These are phyloP conservation scores for Coemansia sp. DNA, from an alignment of 371 early-diverging fungal genomes.

Conservation along the genomic window DNA sequence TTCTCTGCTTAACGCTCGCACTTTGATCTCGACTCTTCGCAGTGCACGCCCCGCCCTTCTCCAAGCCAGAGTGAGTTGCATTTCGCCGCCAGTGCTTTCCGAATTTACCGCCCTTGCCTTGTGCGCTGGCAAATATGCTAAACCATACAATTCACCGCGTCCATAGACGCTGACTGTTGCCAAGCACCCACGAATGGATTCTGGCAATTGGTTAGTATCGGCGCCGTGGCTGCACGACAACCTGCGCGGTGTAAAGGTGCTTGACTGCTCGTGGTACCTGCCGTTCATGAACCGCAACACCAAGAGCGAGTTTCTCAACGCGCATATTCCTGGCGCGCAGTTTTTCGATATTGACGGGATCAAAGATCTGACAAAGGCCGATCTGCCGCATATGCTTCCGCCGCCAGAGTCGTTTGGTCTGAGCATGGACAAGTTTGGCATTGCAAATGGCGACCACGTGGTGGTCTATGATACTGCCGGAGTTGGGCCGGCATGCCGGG, in stretches of 20 bases:
- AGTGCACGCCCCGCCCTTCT: no score
- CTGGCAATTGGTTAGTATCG: slow-evolving; percentile 52
- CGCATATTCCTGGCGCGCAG: slow-evolving; percentile 61
- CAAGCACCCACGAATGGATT: background rate
- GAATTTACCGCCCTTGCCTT: no score
- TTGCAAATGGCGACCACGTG: slow-evolving; percentile 67
- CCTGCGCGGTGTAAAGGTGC: slow-evolving; percentile 61
- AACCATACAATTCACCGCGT: background rate
- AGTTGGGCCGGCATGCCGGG: slow-evolving; percentile 70
- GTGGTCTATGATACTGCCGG: slow-evolving; percentile 77
- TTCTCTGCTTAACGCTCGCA: no score
- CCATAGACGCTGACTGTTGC: background rate
- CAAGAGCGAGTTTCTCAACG: slow-evolving; percentile 63
- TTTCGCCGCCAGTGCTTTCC: no score
- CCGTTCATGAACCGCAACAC: slow-evolving; percentile 70
- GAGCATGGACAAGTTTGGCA: slow-evolving; percentile 63
- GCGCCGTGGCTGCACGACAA: slow-evolving; percentile 58
- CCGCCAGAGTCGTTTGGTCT: slow-evolving; percentile 49
- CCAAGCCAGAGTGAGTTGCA: no score
- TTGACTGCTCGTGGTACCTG: slow-evolving; percentile 93
- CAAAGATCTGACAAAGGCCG: slow-evolving; percentile 59
- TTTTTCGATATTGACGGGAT: slow-evolving; percentile 78
- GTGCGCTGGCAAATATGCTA: background rate
- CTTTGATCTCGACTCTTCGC: no score
- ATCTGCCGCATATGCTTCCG: slow-evolving; percentile 83